These are phyloP conservation scores for Zygosaccharomyces pseudorouxii DNA, from an alignment of 805 yeast genomes.

Conservation along the genomic window DNA sequence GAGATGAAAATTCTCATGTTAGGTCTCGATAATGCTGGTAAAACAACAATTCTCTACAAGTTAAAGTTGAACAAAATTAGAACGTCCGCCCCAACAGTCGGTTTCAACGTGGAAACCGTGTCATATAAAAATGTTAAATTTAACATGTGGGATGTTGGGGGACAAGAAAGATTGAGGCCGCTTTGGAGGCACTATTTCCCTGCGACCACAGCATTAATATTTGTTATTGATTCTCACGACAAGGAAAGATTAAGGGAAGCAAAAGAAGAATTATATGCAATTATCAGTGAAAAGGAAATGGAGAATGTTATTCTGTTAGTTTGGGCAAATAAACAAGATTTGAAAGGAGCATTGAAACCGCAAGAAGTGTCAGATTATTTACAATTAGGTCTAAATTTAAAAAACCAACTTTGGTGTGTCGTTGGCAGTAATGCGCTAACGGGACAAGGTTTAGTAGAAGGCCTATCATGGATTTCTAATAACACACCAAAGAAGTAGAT, in stretches of 20 bases:
- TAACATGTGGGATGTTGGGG: conserved; percentile 95
- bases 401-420: conserved; percentile 81
- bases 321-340: conserved; percentile 85
- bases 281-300: conserved; percentile 79
- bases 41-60: conserved; percentile 81
- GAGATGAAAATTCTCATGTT: conserved; percentile 77
- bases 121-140: conserved; percentile 75
- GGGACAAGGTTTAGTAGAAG: conserved; percentile 87
- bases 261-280: conserved; percentile 68
- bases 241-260: conserved; percentile 68
- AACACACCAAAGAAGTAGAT: conserved; percentile 40
- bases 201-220: conserved; percentile 86
- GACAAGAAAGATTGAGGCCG: conserved; percentile 87
- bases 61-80: conserved; percentile 69
- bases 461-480: conserved; percentile 77
- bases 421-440: conserved; percentile 86
- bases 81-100: conserved; percentile 88
- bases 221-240: conserved; percentile 84
- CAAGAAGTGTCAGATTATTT: conserved; percentile 73
- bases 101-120: conserved; percentile 87
- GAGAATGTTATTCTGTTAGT: conserved; percentile 73
- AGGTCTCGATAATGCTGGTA: conserved; percentile 91
- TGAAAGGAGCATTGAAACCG: conserved; percentile 66
- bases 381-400: conserved; percentile 51
- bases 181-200: conserved; percentile 95